Base-by-base conservation (phyloP, 306 rosid genomes). In the Betula pendula region DNA sequence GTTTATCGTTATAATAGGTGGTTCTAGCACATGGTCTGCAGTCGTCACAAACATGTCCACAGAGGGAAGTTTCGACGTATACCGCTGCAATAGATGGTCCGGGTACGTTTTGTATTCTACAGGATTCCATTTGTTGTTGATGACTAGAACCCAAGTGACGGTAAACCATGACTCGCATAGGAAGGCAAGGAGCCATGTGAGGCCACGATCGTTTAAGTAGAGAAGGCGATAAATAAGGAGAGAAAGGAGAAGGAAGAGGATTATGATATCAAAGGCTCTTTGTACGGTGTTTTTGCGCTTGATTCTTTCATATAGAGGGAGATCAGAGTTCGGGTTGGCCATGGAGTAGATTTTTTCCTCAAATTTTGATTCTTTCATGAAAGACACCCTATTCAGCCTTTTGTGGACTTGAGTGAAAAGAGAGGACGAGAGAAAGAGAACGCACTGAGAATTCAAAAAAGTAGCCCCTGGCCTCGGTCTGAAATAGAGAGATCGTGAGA, bases 1-100 rank as follows among this genome's bases (percentile, higher is more conserved):
- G 81, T 91, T 91, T 71, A 87, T 45, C 14, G 93, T 87, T 2
- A 91, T 60, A 1, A 91, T 83, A 1, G 96, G 89, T 45, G 93
- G 94, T 72, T 91, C 96, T 1, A 86, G 67, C 53, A 40, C 76
- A 2, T 81, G 70, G 2, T 91, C 88, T n/a, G 94, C 92, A 10
- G 96, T 91, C 33, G 96, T 91, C 77, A 91, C 92, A 53, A 89
- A 87, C 78, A 84, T 12, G 43, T 91, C 96, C 19, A 91, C 88
- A 0, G 82, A 3, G 0, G 96, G 96, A 74, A 89, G 84, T 69
- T 29, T 38, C 8, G 3, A 45, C 11, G 49, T 10, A 45, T 45
- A 84, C 87, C 81, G 0, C 68, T 68, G 73, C 19, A 59, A 72
- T 63, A 84, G 79, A 38, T 52, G 76, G 8, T 72, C 63, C 0